Evolutionary conservation across 2,329 filamentous ascomycete genomes (phyloP).

Genomic region (Xylaria sp.): DNA sequence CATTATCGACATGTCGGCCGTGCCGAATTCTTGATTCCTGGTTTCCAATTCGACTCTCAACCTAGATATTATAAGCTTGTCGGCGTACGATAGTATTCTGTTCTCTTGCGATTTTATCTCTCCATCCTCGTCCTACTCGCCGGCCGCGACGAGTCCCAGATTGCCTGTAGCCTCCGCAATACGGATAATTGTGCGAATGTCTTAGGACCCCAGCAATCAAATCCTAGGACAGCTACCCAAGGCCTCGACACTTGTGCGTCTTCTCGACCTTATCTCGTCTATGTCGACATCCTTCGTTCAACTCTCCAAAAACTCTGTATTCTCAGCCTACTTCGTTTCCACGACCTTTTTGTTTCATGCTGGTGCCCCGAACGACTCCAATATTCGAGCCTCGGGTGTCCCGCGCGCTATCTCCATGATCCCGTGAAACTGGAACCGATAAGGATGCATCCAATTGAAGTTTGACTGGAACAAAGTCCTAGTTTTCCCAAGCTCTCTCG

Average conservation of each 20-base stretch:
- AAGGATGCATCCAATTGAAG: constrained; percentile 20
- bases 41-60: background rate
- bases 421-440: constrained; percentile 15
- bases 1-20: background rate
- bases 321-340: background rate
- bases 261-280: background rate
- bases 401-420: constrained; percentile 7
- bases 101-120: background rate
- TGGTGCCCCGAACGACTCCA: constrained; percentile 7
- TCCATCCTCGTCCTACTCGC: background rate
- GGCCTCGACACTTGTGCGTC: background rate
- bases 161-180: background rate
- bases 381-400: background rate
- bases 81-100: background rate
- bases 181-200: background rate
- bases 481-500: constrained; percentile 17
- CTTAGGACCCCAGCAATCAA: background rate
- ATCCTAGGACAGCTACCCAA: background rate
- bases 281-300: background rate
- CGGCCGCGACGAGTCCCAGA: background rate
- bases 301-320: no score
- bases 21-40: background rate
- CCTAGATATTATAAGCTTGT: background rate
- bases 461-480: constrained; percentile 19
- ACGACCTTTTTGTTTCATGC: background rate